Percentiles rank a stretch among this genome's conserved stretches.
Evolutionary conservation across 1,284 basidiomycete genomes (phyloP).

Genomic region (Porodaedalea pini): DNA sequence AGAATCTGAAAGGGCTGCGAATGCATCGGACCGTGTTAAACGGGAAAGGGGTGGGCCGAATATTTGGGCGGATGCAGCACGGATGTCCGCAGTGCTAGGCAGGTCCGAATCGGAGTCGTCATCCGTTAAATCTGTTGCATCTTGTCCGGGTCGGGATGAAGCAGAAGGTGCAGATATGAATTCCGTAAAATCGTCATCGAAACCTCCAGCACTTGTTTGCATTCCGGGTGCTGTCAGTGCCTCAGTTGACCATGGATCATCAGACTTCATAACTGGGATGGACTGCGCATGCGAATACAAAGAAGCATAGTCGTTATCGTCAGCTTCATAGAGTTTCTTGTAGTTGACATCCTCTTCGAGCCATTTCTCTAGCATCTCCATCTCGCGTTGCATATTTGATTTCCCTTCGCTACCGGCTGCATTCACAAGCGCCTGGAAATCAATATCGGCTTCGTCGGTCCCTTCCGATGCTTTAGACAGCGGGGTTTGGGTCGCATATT

Average conservation of each 20-base stretch:
- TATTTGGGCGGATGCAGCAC: constrained; percentile 49
- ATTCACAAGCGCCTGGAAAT: constrained; percentile 24
- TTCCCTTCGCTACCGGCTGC: constrained; percentile 8
- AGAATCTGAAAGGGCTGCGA: constrained; percentile 9
- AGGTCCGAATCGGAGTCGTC: constrained; percentile 33
- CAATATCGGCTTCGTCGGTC: constrained; percentile 8
- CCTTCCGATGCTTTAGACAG: neutral
- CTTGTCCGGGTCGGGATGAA: constrained; percentile 23
- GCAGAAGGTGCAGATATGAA: constrained; percentile 57
- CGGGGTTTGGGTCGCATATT: constrained; percentile 8
- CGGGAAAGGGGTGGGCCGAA: constrained; percentile 40
- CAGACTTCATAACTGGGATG: neutral
- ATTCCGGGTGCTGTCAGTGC: neutral
- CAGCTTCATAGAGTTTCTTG: constrained; percentile 24
- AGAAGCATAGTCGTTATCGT: constrained; percentile 11
- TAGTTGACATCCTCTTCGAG: constrained; percentile 38
- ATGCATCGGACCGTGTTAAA: neutral
- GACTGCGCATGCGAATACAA: neutral
- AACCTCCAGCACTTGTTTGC: constrained; percentile 34
- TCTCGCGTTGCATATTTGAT: constrained; percentile 33
- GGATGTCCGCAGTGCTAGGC: constrained; percentile 51
- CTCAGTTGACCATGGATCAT: constrained; percentile 18
- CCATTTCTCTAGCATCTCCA: constrained; percentile 60
- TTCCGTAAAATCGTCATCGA: constrained; percentile 76
- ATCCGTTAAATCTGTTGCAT: constrained; percentile 10